A percentile compares a stretch with the other conserved stretches of the same genome.
phyloP scores from a whole-genome alignment of 768 basidiomycete species.

The Phaeolepiota aurea region DNA sequence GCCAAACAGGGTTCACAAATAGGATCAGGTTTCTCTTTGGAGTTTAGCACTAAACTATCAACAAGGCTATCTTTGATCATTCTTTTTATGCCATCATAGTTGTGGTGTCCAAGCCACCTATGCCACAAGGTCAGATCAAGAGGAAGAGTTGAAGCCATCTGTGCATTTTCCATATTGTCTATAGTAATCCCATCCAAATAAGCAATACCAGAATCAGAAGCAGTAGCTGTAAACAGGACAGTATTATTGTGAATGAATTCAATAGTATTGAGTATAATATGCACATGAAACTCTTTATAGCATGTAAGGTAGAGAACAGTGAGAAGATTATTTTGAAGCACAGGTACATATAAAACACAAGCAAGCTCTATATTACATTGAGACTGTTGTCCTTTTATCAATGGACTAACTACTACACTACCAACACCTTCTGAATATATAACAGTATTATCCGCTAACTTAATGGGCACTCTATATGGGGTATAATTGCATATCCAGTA shows the following conservation, averaged over 20 bases:
- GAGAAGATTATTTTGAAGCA: conserved; percentile 5
- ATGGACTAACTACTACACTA: conserved; percentile 13
- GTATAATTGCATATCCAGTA: not conserved
- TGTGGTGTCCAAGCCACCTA: conserved; percentile 18
- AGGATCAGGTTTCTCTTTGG: conserved; percentile 9
- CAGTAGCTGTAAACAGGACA: conserved; percentile 5
- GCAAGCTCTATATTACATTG: conserved; percentile 7
- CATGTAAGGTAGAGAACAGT: conserved; percentile 3
- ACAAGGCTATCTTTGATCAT: conserved; percentile 6
- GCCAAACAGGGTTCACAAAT: conserved; percentile 14
- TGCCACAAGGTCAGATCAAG: conserved; percentile 19
- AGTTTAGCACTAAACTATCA: conserved; percentile 9
- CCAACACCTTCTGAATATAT: conserved; percentile 12
- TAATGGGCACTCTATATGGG: not conserved
- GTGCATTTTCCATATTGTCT: conserved; percentile 6
- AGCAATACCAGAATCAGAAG: conserved; percentile 2
- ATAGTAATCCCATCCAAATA: conserved; percentile 8
- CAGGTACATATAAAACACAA: conserved; percentile 6
- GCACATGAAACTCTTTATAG: not conserved
- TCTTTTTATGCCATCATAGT: conserved; percentile 9
- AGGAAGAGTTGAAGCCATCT: conserved; percentile 12
- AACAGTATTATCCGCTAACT: not conserved
- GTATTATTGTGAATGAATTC: not conserved
- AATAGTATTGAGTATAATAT: not conserved
- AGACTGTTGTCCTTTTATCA: conserved; percentile 3